These are phyloP conservation scores for Prunus mira DNA, from an alignment of 306 rosid species.

Conservation along the genomic window DNA sequence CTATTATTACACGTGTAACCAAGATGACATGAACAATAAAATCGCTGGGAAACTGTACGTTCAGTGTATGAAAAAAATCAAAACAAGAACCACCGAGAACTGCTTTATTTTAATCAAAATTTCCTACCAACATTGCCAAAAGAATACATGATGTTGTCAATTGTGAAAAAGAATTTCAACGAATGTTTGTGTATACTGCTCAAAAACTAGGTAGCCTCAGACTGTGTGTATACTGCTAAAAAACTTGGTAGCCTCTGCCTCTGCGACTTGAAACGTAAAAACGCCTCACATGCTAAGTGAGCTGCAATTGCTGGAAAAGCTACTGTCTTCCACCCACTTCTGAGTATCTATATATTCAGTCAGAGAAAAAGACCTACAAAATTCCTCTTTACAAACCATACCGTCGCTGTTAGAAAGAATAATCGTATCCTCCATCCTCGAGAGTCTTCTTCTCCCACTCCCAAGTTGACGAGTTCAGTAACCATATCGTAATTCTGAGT, in stretches of 20 bases:
- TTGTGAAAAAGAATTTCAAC: constrained; percentile 36
- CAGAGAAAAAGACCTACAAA: constrained; percentile 24
- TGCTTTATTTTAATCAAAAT: constrained; percentile 49
- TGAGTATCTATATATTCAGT: constrained; percentile 39
- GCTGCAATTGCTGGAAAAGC: constrained; percentile 32
- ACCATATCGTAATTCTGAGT: constrained; percentile 1
- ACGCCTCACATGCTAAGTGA: constrained; percentile 32
- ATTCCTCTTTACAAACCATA: constrained; percentile 1
- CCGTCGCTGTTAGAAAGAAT: constrained; percentile 38
- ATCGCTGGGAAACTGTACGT: background rate
- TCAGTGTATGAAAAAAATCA: background rate
- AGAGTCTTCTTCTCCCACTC: constrained; percentile 17
- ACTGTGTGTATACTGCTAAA: constrained; percentile 24
- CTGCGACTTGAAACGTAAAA: constrained; percentile 37
- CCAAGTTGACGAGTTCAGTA: constrained; percentile 24
- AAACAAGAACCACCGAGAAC: background rate
- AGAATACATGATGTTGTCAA: constrained; percentile 42
- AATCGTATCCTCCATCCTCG: constrained; percentile 29
- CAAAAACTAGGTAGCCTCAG: constrained; percentile 25
- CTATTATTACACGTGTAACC: too few relatives aligned
- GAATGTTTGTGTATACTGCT: constrained; percentile 29
- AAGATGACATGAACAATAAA: background rate
- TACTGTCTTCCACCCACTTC: constrained; percentile 33
- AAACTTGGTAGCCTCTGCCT: constrained; percentile 25
- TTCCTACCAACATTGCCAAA: constrained; percentile 26